Base-by-base conservation (phyloP, 352 stramenopile species). In the Halophytophthora polymorphica region DNA sequence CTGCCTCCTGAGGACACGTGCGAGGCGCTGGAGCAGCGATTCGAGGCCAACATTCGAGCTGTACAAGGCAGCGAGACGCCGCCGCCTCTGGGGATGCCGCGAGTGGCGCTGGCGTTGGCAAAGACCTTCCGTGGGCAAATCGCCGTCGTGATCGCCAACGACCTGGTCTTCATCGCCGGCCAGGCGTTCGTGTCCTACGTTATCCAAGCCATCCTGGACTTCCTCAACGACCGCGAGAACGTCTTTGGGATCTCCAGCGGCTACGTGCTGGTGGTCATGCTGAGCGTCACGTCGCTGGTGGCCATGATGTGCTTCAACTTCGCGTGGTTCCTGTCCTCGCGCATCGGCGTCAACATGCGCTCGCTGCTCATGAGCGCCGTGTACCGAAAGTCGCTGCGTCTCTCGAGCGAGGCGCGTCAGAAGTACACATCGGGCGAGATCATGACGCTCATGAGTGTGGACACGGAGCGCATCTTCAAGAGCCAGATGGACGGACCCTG, bases 321-420 rank as follows among this genome's bases (percentile, higher is more conserved):
- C 34, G 69, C 68, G 23, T 73, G 73, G 62, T 83, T 65, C 49
- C 53, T 78, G 21, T 65, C 69, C 14, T 61, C 58, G 0, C 71
- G 73, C n/a, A 45, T 74, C 0, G 76, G 73, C 6, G 53, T 73
- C 40, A 72, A 78, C n/a, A 72, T 69, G 36, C 71, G 69, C 15
- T 69, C 49, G 33, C 61, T 80, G 19, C 53, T 77, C 2, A 63
- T 83, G 45, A 68, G 76, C 0, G 31, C 59, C 2, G 70, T 81
- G 10, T 81, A 58, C 29, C 45, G 70, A 3, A 80, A 81, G 35
- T 64, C 84, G 74, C 18, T 96, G 72, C 88, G 53, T 47, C 69
- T 54, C 38, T 96, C 38, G 4, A 86, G 29, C 54, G 77, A 13
- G 49, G 71, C 47, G 13, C 41, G 64, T 13, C 64, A 69, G 14